Conservation (phyloP, 2,329 filamentous ascomycete species). For the Ophiostoma angusticollis region DNA sequence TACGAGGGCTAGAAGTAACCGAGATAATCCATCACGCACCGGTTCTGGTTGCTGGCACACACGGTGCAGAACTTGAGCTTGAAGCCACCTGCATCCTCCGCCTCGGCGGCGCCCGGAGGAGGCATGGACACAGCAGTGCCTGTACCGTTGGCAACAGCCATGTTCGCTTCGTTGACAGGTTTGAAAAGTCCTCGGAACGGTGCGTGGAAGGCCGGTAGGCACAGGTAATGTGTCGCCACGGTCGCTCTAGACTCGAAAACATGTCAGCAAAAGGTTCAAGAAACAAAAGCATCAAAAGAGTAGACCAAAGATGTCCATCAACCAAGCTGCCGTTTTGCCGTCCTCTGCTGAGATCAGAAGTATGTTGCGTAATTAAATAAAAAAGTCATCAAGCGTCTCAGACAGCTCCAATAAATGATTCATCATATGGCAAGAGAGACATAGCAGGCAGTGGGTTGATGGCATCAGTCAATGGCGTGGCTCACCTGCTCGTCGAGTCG, state of each 20-base stretch:
- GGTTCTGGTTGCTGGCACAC: slow-evolving; percentile 97
- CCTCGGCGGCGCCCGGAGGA: slow-evolving; percentile 26
- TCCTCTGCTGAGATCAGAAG: slow-evolving; percentile 14
- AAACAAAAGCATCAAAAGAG: too few species aligned
- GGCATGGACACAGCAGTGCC: neutral
- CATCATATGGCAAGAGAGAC: slow-evolving; percentile 30
- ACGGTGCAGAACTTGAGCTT: slow-evolving; percentile 96
- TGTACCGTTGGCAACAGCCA: slow-evolving; percentile 5
- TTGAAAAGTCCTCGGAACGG: too few species aligned
- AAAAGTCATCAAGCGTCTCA: slow-evolving; percentile 46
- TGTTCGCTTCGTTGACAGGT: neutral
- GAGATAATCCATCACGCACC: slow-evolving; percentile 50
- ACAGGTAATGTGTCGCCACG: too few species aligned
- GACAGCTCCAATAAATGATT: slow-evolving; percentile 60
- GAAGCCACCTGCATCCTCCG: slow-evolving; percentile 48
- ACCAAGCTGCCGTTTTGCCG: too few species aligned
- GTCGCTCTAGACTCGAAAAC: too few species aligned
- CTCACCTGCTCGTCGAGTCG: neutral
- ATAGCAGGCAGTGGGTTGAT: neutral
- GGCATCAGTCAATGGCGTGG: too few species aligned
- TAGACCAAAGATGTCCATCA: too few species aligned
- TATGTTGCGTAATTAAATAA: slow-evolving; percentile 25
- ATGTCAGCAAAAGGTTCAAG: neutral
- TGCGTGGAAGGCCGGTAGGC: too few species aligned
- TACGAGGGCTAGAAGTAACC: too few species aligned